Conservation (phyloP, 2,329 filamentous ascomycete species). For the Diaporthe citrichinensis region DNA sequence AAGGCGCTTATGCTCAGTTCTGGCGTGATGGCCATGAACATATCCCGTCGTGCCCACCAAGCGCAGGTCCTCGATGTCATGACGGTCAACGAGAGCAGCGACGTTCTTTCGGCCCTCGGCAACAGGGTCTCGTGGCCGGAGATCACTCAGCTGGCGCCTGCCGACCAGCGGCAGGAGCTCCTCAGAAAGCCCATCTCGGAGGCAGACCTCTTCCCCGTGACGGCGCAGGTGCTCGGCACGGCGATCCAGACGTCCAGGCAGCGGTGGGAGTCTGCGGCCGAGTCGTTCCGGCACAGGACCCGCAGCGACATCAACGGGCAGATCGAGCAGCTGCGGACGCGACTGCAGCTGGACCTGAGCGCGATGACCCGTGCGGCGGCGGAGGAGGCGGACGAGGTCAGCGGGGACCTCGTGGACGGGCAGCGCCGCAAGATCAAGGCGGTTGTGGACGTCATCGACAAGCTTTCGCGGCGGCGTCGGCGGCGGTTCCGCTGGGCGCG, state of each 20-base stretch:
- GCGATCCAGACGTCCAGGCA: conserved; percentile 64
- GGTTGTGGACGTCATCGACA: conserved; percentile 83
- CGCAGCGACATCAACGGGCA: conserved; percentile 67
- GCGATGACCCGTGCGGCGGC: conserved; percentile 76
- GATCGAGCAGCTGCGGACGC: conserved; percentile 62
- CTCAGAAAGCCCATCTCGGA: conserved; percentile 54
- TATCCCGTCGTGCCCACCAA: conserved; percentile 75
- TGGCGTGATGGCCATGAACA: conserved; percentile 91
- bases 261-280: conserved; percentile 71
- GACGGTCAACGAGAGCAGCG: conserved; percentile 43
- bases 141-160: conserved; percentile 58
- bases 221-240: conserved; percentile 64
- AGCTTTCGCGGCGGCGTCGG: conserved; percentile 79
- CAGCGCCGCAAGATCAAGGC: conserved; percentile 86
- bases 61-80: conserved; percentile 55
- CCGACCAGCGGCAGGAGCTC: conserved; percentile 49
- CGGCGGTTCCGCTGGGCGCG: conserved; percentile 80
- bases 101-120: conserved; percentile 44
- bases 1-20: conserved; percentile 83
- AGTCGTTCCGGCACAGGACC: conserved; percentile 70
- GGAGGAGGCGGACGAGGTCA: conserved; percentile 85
- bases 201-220: conserved; percentile 64
- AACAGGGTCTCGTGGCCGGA: conserved; percentile 57
- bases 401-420: conserved; percentile 80
- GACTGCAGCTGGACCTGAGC: conserved; percentile 67